Evolutionary conservation across 148 eudicot species (phyloP), one percentile per base, ranked within the genome.

Genomic region (Beta vulgaris): DNA sequence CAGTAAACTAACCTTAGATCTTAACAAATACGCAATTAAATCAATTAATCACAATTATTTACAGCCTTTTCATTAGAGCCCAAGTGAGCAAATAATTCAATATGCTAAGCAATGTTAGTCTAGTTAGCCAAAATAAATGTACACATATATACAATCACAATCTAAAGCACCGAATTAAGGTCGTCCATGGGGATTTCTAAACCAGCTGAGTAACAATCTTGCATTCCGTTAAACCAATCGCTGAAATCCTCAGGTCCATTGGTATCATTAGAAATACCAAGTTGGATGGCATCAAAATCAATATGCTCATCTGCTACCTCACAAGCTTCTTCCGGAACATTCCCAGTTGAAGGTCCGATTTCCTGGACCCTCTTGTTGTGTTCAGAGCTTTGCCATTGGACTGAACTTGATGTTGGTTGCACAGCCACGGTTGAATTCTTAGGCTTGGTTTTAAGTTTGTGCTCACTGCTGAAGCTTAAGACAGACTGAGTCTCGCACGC

Each of bases 181-280:
- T 87, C 88, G 48, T 87, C 90, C 88, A 83, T 87, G 2, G 90
- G 90, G 61, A 82, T 85, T 58, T 81, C 83, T 68, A 87, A 87
- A 39, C 90, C 90, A 21, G 64, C 69, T 23, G 81, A 83, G 32
- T 83, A 85, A 23, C 80, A 76, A 36, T 87, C 90, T 51, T 83
- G 88, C 68, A 87, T 77, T 29, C 83, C 88, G 25, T 79, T 84
- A 25, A 87, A 64, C 88, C 84, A 85, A 68, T 77, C 78, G 14
- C 69, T 74, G 25, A 85, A 62, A 76, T 84, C 87, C 68, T 69
- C 80, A 32, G 80, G 61, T 15, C 68, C 84, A 57, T 64, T 74
- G 10, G 71, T 69, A 76, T 82, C 83, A 36, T 73, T 76, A 5
- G 60, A 58, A 6, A 74, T 70, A 71, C 69, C 82, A 7, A 83